These are phyloP conservation scores for Cyclotella kingstonii DNA, from an alignment of 108 stramenopile species.

Conservation along the genomic window DNA sequence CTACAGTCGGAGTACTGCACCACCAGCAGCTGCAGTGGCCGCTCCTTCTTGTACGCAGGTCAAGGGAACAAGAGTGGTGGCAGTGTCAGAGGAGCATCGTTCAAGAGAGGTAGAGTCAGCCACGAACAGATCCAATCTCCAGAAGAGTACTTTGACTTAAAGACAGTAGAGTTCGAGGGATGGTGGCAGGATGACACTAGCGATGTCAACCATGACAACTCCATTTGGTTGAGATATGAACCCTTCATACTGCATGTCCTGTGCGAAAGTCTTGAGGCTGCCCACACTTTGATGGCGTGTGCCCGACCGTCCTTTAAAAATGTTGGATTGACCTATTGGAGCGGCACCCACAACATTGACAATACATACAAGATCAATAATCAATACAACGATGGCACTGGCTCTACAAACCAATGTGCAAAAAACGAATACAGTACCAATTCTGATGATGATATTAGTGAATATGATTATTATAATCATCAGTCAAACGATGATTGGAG, in stretches of 20 bases:
- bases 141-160: slow-evolving; percentile 66
- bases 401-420: too few relatives aligned
- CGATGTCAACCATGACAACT: too few relatives aligned
- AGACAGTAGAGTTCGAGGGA: slow-evolving; percentile 24
- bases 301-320: slow-evolving; percentile 87
- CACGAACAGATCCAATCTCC: slow-evolving; percentile 71
- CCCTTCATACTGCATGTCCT: slow-evolving; percentile 89
- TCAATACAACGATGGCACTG: not conserved
- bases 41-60: slow-evolving; percentile 81
- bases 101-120: slow-evolving; percentile 67
- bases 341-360: slow-evolving; percentile 1
- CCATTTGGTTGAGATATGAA: slow-evolving; percentile 81
- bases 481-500: not conserved
- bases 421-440: too few relatives aligned
- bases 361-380: not conserved
- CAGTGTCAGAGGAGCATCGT: slow-evolving; percentile 29
- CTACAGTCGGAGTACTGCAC: slow-evolving; percentile 65
- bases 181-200: not conserved
- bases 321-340: slow-evolving; percentile 85
- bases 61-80: slow-evolving; percentile 68
- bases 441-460: not conserved
- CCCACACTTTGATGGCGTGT: slow-evolving; percentile 67
- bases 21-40: slow-evolving; percentile 72
- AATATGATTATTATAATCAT: not conserved
- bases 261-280: slow-evolving; percentile 69